Evolutionary conservation across 805 yeast genomes (phyloP).

Genomic region (Debaryomyces prosopidis): DNA sequence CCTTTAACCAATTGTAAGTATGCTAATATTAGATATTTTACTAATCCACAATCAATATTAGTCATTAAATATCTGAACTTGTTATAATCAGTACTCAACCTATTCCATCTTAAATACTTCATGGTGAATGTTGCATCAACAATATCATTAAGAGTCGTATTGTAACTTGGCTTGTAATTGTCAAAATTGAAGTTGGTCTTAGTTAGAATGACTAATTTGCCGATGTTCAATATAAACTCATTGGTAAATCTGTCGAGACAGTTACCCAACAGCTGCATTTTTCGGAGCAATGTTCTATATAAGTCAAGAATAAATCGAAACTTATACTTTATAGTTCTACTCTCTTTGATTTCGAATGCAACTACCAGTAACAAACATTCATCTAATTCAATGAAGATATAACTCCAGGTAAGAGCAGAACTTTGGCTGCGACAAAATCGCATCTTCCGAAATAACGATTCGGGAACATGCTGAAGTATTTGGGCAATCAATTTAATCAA

Average conservation of each 20-base stretch:
- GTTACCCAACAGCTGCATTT: not conserved
- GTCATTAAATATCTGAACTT: not conserved
- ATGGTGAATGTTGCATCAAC: not conserved
- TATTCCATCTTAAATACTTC: not conserved
- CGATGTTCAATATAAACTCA: conserved; percentile 1
- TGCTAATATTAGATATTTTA: not conserved
- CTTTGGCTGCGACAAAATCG: not conserved
- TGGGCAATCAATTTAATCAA: conserved; percentile 2
- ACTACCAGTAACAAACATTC: conserved; percentile 5
- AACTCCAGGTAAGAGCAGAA: conserved; percentile 2
- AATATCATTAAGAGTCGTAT: not conserved
- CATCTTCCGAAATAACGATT: not conserved
- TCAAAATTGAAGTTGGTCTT: conserved; percentile 1
- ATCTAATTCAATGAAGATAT: conserved; percentile 3
- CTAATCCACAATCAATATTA: not conserved
- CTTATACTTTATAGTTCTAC: not conserved
- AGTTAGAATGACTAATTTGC: not conserved
- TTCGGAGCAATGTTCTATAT: not conserved
- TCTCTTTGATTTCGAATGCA: conserved; percentile 1
- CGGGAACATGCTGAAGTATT: not conserved
- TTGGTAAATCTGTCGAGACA: not conserved
- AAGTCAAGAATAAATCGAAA: not conserved
- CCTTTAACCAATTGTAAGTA: not conserved
- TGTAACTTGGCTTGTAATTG: not conserved
- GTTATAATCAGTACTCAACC: not conserved